Evolutionary conservation across 1,139 yeast genomes (phyloP), one percentile per base, ranked within the genome.

Genomic region (Hansenula sp.): DNA sequence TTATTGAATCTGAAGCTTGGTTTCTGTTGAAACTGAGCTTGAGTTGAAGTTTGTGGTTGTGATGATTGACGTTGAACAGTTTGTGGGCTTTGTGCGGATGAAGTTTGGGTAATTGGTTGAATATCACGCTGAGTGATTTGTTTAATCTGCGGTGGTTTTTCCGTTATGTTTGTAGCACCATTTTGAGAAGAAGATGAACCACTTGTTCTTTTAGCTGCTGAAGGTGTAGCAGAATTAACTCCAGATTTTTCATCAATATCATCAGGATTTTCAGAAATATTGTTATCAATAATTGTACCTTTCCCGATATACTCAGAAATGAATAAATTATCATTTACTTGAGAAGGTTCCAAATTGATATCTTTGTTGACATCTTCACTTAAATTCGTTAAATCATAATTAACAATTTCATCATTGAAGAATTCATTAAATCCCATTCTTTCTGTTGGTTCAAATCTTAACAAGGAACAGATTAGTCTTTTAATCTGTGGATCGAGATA

Each of bases 361-460:
- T 58, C 58, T 37, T 63, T 59, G 41, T 60, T 63, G 29, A 62
- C 48, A 46, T 65, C 71, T 43, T 59, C 64, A 8, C 52, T 42
- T 6, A 68, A 51, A 33, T 55, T 8, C 1, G 40, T 43, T 36
- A 57, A 52, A 48, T 67, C 68, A 46, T 58, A 61, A 36, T 58
- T 62, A 12, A 68, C 68, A 41, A 68, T 55, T 31, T 61, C 61
- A 47, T 84, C 82, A 46, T 71, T 76, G 63, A 93, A 93, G 62
- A 93, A 89, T 61, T 91, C 98, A 48, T 76, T 78, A 63, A 89
- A 93, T 1, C 94, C 84, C 66, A 91, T 81, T 57, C 99, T 76
- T 60, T 88, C 94, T 1, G 86, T 77, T 8, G 99, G 96, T 52
- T 85, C 84, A 56, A 88, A 84, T 58, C 84, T 87, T 53, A 93